Evolutionary conservation across 768 basidiomycete genomes (phyloP).

Genomic region (Tylopilus rubrobrunneus): DNA sequence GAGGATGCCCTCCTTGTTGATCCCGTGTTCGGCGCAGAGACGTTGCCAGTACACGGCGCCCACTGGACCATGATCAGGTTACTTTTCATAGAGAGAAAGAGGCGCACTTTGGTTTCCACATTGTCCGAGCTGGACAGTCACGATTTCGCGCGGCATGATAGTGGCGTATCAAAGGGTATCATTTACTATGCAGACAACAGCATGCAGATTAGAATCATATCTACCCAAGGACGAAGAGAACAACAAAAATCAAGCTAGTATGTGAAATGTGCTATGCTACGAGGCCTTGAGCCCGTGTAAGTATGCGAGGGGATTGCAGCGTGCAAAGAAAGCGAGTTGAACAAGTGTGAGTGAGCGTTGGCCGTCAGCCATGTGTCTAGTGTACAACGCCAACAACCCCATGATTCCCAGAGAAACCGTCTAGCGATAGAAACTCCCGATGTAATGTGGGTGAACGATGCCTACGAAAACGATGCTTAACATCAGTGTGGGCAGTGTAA

Average conservation of each 20-base stretch:
- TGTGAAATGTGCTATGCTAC: slow-evolving; percentile 26
- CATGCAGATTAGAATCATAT: slow-evolving; percentile 19
- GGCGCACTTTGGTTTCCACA: slow-evolving; percentile 86
- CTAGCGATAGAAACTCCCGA: slow-evolving; percentile 10
- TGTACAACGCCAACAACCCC: slow-evolving; percentile 16
- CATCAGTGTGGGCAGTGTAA: slow-evolving; percentile 15
- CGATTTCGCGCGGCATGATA: slow-evolving; percentile 77
- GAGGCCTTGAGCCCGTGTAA: slow-evolving; percentile 35
- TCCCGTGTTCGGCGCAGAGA: slow-evolving; percentile 96
- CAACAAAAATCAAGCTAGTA: slow-evolving; percentile 17
- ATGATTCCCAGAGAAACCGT: slow-evolving; percentile 13
- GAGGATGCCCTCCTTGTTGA: slow-evolving; percentile 90
- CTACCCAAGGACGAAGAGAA: background rate
- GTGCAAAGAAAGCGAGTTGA: slow-evolving; percentile 9
- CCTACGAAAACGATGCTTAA: slow-evolving; percentile 21
- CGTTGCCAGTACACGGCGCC: slow-evolving; percentile 98
- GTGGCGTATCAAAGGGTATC: slow-evolving; percentile 2
- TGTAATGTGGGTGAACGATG: slow-evolving; percentile 3
- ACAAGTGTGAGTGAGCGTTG: slow-evolving; percentile 13
- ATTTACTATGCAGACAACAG: slow-evolving; percentile 2
- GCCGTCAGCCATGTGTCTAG: slow-evolving; percentile 28
- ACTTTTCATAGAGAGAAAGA: background rate
- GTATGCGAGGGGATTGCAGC: slow-evolving; percentile 20
- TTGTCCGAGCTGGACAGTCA: slow-evolving; percentile 84
- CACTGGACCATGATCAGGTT: slow-evolving; percentile 48